Evolutionary conservation across 495 filamentous ascomycete genomes (phyloP).

Genomic region (Paragyromitra xinjiangensis): DNA sequence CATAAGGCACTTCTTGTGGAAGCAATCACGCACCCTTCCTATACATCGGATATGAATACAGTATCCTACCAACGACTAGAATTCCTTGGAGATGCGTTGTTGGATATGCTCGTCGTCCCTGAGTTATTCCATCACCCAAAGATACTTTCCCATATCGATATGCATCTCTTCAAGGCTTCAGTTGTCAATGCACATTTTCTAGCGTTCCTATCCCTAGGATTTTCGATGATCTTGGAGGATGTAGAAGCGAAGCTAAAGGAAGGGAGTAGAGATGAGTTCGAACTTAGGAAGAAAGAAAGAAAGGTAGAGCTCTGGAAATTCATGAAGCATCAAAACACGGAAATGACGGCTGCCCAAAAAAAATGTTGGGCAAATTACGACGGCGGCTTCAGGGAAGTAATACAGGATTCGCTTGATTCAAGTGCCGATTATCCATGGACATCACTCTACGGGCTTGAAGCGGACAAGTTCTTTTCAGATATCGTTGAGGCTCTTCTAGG

Average conservation of each 20-base stretch:
- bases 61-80: slow-evolving; percentile 87
- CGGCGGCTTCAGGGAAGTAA: slow-evolving; percentile 60
- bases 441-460: slow-evolving; percentile 68
- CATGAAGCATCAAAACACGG: slow-evolving; percentile 67
- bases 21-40: slow-evolving; percentile 85
- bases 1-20: slow-evolving; percentile 78
- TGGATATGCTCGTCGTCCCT: slow-evolving; percentile 78
- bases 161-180: slow-evolving; percentile 79
- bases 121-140: slow-evolving; percentile 62
- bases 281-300: slow-evolving; percentile 40
- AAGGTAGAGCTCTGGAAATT: slow-evolving; percentile 71
- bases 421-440: slow-evolving; percentile 77
- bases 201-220: slow-evolving; percentile 77
- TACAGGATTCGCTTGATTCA: slow-evolving; percentile 63
- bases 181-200: slow-evolving; percentile 86
- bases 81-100: slow-evolving; percentile 86
- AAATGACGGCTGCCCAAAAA: slow-evolving; percentile 61
- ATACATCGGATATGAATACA: slow-evolving; percentile 62
- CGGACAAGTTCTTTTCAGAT: slow-evolving; percentile 87
- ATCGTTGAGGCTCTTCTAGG: slow-evolving; percentile 83
- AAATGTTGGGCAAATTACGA: slow-evolving; percentile 63
- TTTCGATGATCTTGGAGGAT: slow-evolving; percentile 35
- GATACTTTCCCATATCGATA: slow-evolving; percentile 68
- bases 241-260: slow-evolving; percentile 40
- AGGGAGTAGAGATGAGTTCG: slow-evolving; percentile 11